These are phyloP conservation scores for Decorospora gaudefroyi DNA, from an alignment of 2,329 filamentous ascomycete genomes.

Conservation along the genomic window DNA sequence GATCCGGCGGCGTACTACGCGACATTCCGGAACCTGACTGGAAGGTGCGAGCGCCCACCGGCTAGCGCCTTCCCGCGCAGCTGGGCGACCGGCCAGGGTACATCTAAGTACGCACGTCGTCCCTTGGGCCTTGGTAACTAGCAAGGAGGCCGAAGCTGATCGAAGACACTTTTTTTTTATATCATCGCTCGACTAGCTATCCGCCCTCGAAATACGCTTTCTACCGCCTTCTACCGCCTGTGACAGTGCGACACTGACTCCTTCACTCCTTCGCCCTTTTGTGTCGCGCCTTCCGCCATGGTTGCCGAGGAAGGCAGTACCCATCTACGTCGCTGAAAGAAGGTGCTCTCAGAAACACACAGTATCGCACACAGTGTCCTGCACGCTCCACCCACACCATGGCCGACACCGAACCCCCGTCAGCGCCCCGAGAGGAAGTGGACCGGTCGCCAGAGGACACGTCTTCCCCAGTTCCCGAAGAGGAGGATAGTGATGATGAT, in stretches of 20 bases:
- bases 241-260: conserved; percentile 9
- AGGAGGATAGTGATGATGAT: conserved; percentile 8
- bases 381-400: conserved; percentile 33
- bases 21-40: conserved; percentile 8
- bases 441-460: no score
- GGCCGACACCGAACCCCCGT: conserved; percentile 40
- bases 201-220: no score
- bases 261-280: conserved; percentile 7
- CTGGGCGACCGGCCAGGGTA: conserved; percentile 25
- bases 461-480: no score
- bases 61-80: conserved; percentile 11
- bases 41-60: neutral
- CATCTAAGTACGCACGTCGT: no score
- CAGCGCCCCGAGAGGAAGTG: conserved; percentile 11
- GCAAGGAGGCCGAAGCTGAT: conserved; percentile 33
- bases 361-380: conserved; percentile 16
- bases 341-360: conserved; percentile 20
- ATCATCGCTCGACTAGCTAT: conserved; percentile 19
- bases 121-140: no score
- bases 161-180: conserved; percentile 34
- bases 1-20: conserved; percentile 21
- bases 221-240: neutral
- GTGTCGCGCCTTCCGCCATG: conserved; percentile 32
- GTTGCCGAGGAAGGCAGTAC: conserved; percentile 23
- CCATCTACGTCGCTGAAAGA: conserved; percentile 28